Conservation (phyloP, 2,329 filamentous ascomycete genomes). For the Triangularia setosa region DNA sequence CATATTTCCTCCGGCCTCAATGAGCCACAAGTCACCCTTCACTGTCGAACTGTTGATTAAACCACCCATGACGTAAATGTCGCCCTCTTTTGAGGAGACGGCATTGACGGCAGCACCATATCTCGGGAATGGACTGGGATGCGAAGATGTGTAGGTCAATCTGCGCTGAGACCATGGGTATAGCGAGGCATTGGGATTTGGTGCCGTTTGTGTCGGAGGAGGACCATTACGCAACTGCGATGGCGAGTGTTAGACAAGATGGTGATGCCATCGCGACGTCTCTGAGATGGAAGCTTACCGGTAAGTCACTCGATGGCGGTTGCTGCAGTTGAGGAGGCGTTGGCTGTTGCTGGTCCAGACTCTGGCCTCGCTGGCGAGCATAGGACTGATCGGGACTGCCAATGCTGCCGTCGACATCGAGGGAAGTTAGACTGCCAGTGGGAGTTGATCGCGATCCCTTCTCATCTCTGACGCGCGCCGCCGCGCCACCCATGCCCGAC, state of each 20-base stretch:
- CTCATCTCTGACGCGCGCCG: constrained; percentile 51
- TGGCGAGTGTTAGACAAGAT: constrained; percentile 7
- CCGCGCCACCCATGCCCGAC: constrained; percentile 47
- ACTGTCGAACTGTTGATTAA: constrained; percentile 92
- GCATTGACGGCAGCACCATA: constrained; percentile 97
- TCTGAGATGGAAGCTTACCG: constrained; percentile 35
- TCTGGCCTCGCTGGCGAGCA: constrained; percentile 51
- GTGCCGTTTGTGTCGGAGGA: constrained; percentile 28
- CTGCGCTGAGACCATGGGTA: constrained; percentile 96
- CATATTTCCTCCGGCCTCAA: constrained; percentile 83
- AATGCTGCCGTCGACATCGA: constrained; percentile 55
- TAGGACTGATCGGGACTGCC: constrained; percentile 64
- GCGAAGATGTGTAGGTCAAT: constrained; percentile 76
- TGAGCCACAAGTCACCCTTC: constrained; percentile 96
- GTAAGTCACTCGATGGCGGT: constrained; percentile 33
- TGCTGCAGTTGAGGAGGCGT: constrained; percentile 34
- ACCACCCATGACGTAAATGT: constrained; percentile 96
- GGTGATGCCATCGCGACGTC: constrained; percentile 4
- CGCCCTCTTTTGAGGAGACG: constrained; percentile 88
- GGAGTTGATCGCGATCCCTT: constrained; percentile 63
- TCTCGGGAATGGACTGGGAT: constrained; percentile 85
- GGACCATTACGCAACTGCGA: constrained; percentile 53
- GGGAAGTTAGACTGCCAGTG: constrained; percentile 72
- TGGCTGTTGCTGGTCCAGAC: constrained; percentile 47
- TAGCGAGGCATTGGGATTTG: constrained; percentile 69